Evolutionary conservation across 2,329 filamentous ascomycete genomes (phyloP), one percentile per base, ranked within the genome.

Genomic region (Colletotrichum liriopes): DNA sequence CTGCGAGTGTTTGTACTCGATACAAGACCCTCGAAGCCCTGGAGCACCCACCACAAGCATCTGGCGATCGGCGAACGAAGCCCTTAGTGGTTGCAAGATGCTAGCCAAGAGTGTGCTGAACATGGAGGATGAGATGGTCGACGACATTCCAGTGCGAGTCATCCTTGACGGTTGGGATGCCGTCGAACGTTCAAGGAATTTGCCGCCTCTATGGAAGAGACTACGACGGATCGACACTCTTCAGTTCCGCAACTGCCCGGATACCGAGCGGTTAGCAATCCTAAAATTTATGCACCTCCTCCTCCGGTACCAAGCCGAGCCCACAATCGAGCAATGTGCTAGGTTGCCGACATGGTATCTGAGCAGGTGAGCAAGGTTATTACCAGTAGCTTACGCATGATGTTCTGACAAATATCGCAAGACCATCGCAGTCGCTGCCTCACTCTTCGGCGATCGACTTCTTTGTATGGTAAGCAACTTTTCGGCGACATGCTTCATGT

Each of bases 371-470:
- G 71, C 35, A 37, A 8, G 12, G 67, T 6, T n/a, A 1, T 47
- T 4, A 12, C 20, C 16, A 11, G n/a, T 14, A 3, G 26, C 5
- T 56, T n/a, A 8, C 20, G 16, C 20, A 55, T 5, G 1, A 16
- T 2, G 7, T 16, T 2, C 56, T 67, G 11, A 67, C 41, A 51
- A 73, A 5, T 12, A 1, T 35, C 2, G 0, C 2, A 7, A 80
- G 77, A 14, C 78, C 78, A 5, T 78, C 78, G 9, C 76, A 80
- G 63, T 62, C 71, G 0, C 23, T 79, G 1, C 67, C 78, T 1
- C 78, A 80, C 14, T 77, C 78, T 0, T 77, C 77, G 11, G 78
- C 77, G 0, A 79, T 78, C 12, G 77, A 80, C 65, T 80, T 77
- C 47, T 79, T 80, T 4, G 77, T 77, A n/a, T 79, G 77, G 77